A percentile compares a stretch with the other conserved stretches of the same genome.
phyloP scores from a whole-genome alignment of 192 early-diverging fungal genomes.

The Podila clonocystis region DNA sequence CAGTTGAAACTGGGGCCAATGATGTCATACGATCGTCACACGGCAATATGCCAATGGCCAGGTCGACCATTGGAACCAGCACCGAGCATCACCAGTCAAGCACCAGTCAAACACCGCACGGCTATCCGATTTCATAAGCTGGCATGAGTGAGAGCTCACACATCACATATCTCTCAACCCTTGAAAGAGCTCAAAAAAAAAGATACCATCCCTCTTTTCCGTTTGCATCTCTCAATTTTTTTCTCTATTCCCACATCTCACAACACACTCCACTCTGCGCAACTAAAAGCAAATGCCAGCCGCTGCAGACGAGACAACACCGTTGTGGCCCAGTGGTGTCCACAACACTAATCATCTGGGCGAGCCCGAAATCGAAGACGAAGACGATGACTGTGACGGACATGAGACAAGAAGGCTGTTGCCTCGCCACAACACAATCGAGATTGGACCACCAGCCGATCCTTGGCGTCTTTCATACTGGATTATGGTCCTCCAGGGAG shows the following conservation, averaged over 20 bases:
- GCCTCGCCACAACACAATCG: slow-evolving; percentile 12
- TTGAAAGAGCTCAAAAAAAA: no score
- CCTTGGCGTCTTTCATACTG: slow-evolving; percentile 62
- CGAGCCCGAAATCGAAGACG: slow-evolving; percentile 2
- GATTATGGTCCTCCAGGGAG: slow-evolving; percentile 79
- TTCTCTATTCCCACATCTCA: neutral
- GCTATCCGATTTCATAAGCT: no score
- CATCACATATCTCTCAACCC: no score
- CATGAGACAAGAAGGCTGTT: neutral
- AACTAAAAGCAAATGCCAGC: slow-evolving; percentile 2
- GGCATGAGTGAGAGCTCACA: no score
- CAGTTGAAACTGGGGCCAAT: no score
- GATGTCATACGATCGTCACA: no score
- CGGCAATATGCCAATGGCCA: no score
- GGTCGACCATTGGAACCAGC: no score
- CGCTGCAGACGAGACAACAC: slow-evolving; percentile 33
- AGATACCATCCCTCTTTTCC: no score
- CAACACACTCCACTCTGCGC: neutral
- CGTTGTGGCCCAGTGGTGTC: slow-evolving; percentile 14
- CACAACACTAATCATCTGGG: slow-evolving; percentile 20
- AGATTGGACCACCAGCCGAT: slow-evolving; percentile 55
- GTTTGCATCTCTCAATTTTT: no score
- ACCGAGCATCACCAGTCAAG: no score
- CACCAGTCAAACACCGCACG: no score
- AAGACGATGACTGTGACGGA: neutral